A percentile compares a stretch with the other conserved stretches of the same genome.
Conservation (phyloP, 495 filamentous ascomycete genomes). For the Trichoderma asperelloides region DNA sequence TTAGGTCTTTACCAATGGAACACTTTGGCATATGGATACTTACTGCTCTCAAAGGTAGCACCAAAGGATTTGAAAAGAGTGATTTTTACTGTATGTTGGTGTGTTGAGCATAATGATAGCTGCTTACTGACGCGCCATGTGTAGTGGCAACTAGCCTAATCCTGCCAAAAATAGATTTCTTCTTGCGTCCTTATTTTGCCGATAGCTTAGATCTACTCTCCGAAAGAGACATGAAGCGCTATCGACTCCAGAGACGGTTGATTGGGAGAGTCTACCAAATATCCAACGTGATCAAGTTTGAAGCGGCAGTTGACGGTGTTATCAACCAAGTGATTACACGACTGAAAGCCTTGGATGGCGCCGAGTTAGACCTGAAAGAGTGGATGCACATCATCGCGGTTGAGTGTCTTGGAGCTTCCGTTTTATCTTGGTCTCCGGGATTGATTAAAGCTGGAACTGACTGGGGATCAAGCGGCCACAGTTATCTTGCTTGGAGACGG, state of each 20-base stretch:
- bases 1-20: neutral
- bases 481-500: slow-evolving; percentile 27
- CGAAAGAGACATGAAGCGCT: slow-evolving; percentile 29
- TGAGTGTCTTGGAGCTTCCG: slow-evolving; percentile 31
- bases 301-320: slow-evolving; percentile 26
- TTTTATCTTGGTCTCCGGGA: slow-evolving; percentile 32
- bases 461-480: slow-evolving; percentile 26
- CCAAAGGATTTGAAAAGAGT: slow-evolving; percentile 25
- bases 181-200: slow-evolving; percentile 15
- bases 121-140: neutral
- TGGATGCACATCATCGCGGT: slow-evolving; percentile 37
- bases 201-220: slow-evolving; percentile 30
- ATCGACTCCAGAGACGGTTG: slow-evolving; percentile 29
- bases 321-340: slow-evolving; percentile 18
- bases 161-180: slow-evolving; percentile 18
- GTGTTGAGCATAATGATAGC: neutral
- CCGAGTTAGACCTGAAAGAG: slow-evolving; percentile 28
- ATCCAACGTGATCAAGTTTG: slow-evolving; percentile 27
- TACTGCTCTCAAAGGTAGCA: slow-evolving; percentile 13
- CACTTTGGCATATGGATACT: neutral
- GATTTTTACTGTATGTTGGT: slow-evolving; percentile 28
- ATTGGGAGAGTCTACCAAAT: slow-evolving; percentile 29
- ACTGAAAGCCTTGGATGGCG: slow-evolving; percentile 18
- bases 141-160: slow-evolving; percentile 23
- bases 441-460: slow-evolving; percentile 26